Evolutionary conservation across 352 stramenopile species (phyloP).

Genomic region (Pythium utonaiense): DNA sequence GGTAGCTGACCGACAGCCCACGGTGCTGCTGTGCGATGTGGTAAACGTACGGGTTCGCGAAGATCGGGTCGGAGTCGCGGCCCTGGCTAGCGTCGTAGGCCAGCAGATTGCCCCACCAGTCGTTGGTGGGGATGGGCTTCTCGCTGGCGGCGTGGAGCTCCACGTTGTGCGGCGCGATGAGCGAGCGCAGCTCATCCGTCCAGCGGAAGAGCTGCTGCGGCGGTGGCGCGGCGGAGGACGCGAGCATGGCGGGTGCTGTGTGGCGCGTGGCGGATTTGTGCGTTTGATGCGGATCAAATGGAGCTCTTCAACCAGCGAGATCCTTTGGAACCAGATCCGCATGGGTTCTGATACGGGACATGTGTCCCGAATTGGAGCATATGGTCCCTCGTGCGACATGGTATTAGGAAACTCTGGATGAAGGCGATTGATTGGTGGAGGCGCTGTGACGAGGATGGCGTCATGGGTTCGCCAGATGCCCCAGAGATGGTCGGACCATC

Average conservation of each 20-base stretch:
- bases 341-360: not conserved
- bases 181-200: constrained; percentile 42
- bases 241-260: constrained; percentile 8
- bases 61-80: constrained; percentile 69
- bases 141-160: constrained; percentile 17
- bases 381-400: not conserved
- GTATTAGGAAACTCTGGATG: not conserved
- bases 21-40: constrained; percentile 44
- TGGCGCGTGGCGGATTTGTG: not conserved
- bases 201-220: constrained; percentile 39
- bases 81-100: constrained; percentile 36
- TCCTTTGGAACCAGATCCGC: not conserved
- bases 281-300: not conserved
- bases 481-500: not conserved
- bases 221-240: constrained; percentile 20
- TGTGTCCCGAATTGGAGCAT: not conserved
- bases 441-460: not conserved
- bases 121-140: constrained; percentile 66
- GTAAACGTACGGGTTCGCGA: constrained; percentile 69
- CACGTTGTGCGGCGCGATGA: constrained; percentile 52
- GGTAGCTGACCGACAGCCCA: constrained; percentile 62
- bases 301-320: constrained; percentile 1
- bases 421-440: not conserved
- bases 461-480: not conserved
- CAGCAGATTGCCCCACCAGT: constrained; percentile 84